Conservation (phyloP, 768 basidiomycete species). For the Phaeotremella skinneri region DNA sequence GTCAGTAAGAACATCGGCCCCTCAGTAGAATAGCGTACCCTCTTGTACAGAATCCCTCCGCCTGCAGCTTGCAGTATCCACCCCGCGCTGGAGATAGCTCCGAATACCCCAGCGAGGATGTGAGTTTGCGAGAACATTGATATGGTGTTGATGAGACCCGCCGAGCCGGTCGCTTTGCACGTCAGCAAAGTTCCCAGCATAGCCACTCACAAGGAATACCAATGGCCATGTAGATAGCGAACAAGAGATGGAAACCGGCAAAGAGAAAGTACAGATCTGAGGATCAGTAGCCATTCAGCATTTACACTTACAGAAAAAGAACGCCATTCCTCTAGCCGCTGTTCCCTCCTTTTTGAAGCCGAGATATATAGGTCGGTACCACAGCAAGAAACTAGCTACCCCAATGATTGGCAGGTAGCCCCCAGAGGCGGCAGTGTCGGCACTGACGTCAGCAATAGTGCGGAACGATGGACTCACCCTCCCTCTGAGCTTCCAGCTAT, state of each 20-base stretch:
- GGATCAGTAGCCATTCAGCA: background rate
- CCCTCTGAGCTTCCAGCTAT: constrained; percentile 67
- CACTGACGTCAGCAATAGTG: constrained; percentile 29
- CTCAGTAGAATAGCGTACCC: constrained; percentile 17
- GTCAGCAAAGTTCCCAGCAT: background rate
- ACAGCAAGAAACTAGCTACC: constrained; percentile 78
- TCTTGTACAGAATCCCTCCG: constrained; percentile 48
- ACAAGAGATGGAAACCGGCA: constrained; percentile 88
- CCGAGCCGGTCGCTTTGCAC: constrained; percentile 69
- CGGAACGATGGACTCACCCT: constrained; percentile 36
- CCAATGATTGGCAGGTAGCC: constrained; percentile 73
- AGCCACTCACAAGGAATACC: constrained; percentile 66
- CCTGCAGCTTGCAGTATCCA: constrained; percentile 74
- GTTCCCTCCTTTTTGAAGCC: constrained; percentile 78
- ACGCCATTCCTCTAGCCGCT: constrained; percentile 34
- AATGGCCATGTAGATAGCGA: constrained; percentile 90
- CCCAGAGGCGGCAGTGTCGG: constrained; percentile 44
- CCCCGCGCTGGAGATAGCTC: constrained; percentile 74
- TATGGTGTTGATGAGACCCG: constrained; percentile 91
- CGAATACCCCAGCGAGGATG: constrained; percentile 77
- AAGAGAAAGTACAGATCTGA: constrained; percentile 96
- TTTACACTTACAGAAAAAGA: constrained; percentile 47
- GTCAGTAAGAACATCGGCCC: background rate
- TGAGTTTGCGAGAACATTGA: constrained; percentile 68
- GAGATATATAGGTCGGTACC: constrained; percentile 97